Base-by-base conservation (phyloP, 1,284 basidiomycete species). In the Moesziomyces antarcticus region DNA sequence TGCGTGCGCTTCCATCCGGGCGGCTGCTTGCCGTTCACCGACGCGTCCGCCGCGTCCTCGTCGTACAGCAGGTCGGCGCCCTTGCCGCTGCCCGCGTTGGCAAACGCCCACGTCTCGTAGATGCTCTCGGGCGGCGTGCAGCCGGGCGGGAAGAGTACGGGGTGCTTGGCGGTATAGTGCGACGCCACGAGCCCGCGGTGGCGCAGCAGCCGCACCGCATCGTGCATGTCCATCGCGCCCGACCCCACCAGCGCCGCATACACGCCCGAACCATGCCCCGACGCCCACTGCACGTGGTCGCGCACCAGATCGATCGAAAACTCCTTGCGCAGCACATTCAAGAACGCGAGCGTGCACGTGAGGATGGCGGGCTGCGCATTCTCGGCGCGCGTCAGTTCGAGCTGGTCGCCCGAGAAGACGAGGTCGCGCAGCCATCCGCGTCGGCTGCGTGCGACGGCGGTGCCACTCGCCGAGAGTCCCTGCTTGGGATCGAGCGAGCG, bases 81-180 rank as follows among this genome's bases (percentile, higher is more conserved):
- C 35, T 79, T 77, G 22, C 77, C 77, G 45, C 66, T 76, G 1
- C 79, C 79, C 4, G 82, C 77, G 21, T 83, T 84, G 37, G 81
- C 72, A 54, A 83, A 84, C 3, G 78, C 82, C 82, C 82, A 83
- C 13, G 81, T 82, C 57, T 82, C 81, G 61, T 81, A 84, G 25
- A 82, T 63, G 62, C 69, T 81, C 10, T 72, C 77, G 0, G 81
- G 82, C 45, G 63, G 75, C 42, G 63, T 54, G 49, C 81, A 81
- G 21, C 82, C 82, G 8, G 54, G 49, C 1, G 82, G 82, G 57
- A 83, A 84, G 18, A 83, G 72, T 0, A 74, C 66, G 0, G 79
- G 77, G 45, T 82, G 65, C 22, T 75, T 65, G 27, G 50, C 56
- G 1, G 81, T 66, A 49, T 70, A 78, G 20, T 75, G 66, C 37